Conservation (phyloP, 179 eudicot species). For the Actinidia chinensis region DNA sequence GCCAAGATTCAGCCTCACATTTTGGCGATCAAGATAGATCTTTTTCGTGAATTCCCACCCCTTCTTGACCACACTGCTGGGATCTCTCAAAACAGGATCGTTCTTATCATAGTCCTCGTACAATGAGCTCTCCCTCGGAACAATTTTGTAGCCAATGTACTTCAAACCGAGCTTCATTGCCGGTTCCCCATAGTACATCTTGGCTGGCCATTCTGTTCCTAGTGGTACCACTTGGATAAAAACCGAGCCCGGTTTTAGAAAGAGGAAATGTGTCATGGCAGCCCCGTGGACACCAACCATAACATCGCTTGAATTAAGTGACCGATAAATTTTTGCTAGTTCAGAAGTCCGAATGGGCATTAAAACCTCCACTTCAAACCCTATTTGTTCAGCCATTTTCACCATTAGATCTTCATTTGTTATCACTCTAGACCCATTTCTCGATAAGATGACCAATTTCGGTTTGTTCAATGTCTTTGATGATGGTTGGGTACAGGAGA, state of each 20-base stretch:
- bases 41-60: constrained; percentile 82
- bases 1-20: constrained; percentile 49
- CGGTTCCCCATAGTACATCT: constrained; percentile 77
- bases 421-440: constrained; percentile 70
- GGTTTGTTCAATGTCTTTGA: constrained; percentile 39
- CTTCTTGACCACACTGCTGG: constrained; percentile 52
- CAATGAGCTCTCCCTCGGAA: constrained; percentile 76
- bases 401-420: constrained; percentile 58
- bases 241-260: constrained; percentile 55
- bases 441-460: constrained; percentile 54
- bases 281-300: constrained; percentile 94
- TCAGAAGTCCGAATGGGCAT: constrained; percentile 55
- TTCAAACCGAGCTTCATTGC: constrained; percentile 67
- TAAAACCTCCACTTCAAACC: constrained; percentile 60
- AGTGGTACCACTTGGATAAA: constrained; percentile 77
- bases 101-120: constrained; percentile 51
- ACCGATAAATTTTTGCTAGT: constrained; percentile 57
- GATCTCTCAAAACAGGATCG: constrained; percentile 67
- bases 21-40: constrained; percentile 60
- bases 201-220: constrained; percentile 91
- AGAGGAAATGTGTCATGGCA: constrained; percentile 87
- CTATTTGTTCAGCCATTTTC: constrained; percentile 58
- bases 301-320: constrained; percentile 66
- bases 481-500: constrained; percentile 26
- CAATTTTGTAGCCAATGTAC: constrained; percentile 64